phyloP scores from a whole-genome alignment of 2,329 filamentous ascomycete genomes.

The Sclerotinia nivalis region DNA sequence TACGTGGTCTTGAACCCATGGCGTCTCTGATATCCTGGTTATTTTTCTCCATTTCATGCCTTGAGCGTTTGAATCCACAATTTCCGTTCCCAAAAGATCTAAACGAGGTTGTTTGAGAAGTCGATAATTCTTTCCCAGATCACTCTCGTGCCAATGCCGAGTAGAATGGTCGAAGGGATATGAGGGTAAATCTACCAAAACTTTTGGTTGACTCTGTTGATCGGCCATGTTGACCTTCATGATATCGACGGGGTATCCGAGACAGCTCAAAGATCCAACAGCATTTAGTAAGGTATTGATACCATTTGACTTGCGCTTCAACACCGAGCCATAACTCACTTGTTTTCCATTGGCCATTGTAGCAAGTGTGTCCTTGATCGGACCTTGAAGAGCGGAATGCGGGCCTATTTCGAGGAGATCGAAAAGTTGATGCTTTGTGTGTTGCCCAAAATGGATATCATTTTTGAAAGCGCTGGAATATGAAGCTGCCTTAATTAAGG shows the following conservation, averaged over 20 bases:
- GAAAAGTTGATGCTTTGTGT: background rate
- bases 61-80: constrained; percentile 27
- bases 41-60: constrained; percentile 39
- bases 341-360: background rate
- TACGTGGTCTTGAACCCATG: constrained; percentile 33
- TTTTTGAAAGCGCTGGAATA: too few relatives aligned
- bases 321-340: background rate
- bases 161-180: constrained; percentile 56
- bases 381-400: constrained; percentile 22
- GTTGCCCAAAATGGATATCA: background rate
- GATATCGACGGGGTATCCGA: background rate
- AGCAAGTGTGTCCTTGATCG: constrained; percentile 16
- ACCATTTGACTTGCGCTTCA: background rate
- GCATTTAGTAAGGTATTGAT: background rate
- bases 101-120: constrained; percentile 48
- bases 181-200: constrained; percentile 49
- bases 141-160: constrained; percentile 54
- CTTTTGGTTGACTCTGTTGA: background rate
- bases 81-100: constrained; percentile 36
- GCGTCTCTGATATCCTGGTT: constrained; percentile 32
- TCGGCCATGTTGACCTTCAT: background rate
- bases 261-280: background rate
- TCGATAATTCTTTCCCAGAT: constrained; percentile 47
- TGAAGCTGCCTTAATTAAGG: background rate
- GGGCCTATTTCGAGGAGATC: constrained; percentile 26